Conservation (phyloP, 2,329 filamentous ascomycete genomes). For the Chaetomiaceae sp. region DNA sequence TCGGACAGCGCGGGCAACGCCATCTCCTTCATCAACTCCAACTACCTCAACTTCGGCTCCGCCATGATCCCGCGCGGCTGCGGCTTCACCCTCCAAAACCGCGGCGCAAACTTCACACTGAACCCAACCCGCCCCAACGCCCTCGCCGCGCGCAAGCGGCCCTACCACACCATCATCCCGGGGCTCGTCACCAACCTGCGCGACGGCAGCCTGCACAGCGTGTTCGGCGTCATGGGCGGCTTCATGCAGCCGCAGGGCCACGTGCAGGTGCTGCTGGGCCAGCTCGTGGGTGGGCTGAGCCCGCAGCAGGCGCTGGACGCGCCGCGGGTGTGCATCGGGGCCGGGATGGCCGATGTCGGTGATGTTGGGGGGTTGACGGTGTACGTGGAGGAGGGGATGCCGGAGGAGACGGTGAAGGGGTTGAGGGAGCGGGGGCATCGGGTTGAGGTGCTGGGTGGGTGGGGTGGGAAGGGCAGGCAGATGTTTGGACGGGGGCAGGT, state of each 20-base stretch:
- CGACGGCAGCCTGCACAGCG: conserved; percentile 70
- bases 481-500: conserved; percentile 85
- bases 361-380: conserved; percentile 58
- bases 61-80: conserved; percentile 77
- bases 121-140: conserved; percentile 67
- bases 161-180: conserved; percentile 97
- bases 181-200: conserved; percentile 74
- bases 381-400: conserved; percentile 77
- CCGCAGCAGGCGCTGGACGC: conserved; percentile 88
- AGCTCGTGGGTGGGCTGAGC: conserved; percentile 72
- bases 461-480: conserved; percentile 42
- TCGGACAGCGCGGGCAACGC: conserved; percentile 80
- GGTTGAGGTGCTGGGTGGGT: conserved; percentile 60
- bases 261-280: conserved; percentile 85
- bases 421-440: conserved; percentile 66
- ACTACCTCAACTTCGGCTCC: conserved; percentile 85
- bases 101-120: conserved; percentile 80
- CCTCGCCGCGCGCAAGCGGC: conserved; percentile 74
- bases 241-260: conserved; percentile 99
- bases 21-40: conserved; percentile 94
- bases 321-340: conserved; percentile 81
- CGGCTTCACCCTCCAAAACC: conserved; percentile 92
- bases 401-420: conserved; percentile 58
- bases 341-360: conserved; percentile 58
- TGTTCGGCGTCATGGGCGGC: conserved; percentile 95